Conservation (phyloP, 441 rosid genomes). For the Lepidium campestre region DNA sequence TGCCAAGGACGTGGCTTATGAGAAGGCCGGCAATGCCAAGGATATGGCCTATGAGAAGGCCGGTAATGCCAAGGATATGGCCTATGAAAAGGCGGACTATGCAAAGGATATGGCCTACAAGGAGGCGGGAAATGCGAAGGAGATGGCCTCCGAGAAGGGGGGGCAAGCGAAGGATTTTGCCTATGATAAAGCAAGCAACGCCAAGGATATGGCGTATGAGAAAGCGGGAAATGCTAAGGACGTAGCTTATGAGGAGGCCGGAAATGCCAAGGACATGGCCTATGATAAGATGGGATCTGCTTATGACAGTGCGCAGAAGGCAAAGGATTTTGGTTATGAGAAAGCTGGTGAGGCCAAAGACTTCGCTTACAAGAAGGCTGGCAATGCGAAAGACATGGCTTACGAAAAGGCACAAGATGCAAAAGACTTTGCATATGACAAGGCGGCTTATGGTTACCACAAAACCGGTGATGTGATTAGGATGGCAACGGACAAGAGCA, state of each 20-base stretch:
- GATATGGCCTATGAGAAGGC: constrained; percentile 19
- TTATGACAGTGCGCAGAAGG: neutral
- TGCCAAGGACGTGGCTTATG: neutral
- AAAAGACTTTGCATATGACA: neutral
- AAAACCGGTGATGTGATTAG: constrained; percentile 17
- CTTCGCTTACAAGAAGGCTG: neutral
- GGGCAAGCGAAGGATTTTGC: neutral
- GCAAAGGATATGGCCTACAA: neutral
- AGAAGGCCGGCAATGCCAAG: constrained; percentile 5
- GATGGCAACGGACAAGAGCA: constrained; percentile 16
- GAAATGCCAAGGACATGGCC: neutral
- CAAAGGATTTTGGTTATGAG: neutral
- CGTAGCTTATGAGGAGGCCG: neutral
- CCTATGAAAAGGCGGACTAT: neutral
- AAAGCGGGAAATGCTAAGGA: neutral
- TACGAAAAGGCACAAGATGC: constrained; percentile 11
- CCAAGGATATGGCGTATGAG: neutral
- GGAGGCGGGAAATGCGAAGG: neutral
- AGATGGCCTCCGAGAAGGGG: constrained; percentile 7
- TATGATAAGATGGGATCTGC: constrained; percentile 5
- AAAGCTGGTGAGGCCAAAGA: constrained; percentile 21
- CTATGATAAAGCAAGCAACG: neutral
- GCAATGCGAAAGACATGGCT: neutral
- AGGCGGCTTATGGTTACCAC: neutral
- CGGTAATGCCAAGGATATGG: neutral